Percentiles rank a stretch among this genome's conserved stretches.
Evolutionary conservation across 495 filamentous ascomycete species (phyloP).

Genomic region (Stereocaulon alpinum): DNA sequence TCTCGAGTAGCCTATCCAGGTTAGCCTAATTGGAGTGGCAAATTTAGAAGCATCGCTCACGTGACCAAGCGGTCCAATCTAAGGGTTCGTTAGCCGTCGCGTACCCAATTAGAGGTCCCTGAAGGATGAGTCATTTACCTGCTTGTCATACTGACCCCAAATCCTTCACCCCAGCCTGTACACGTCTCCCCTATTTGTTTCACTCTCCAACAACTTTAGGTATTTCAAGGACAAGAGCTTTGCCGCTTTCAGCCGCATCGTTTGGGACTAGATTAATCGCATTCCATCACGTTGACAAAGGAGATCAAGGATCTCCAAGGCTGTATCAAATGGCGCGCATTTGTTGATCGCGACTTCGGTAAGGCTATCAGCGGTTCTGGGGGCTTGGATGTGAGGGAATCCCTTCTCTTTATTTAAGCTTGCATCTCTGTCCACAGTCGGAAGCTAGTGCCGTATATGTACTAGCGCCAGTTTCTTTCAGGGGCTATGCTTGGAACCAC

Average conservation of each 20-base stretch:
- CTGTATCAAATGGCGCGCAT: not conserved
- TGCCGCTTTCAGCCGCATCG: not conserved
- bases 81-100: constrained; percentile 13
- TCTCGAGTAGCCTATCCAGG: constrained; percentile 70
- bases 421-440: no score
- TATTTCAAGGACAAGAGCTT: not conserved
- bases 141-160: constrained; percentile 38
- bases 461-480: no score
- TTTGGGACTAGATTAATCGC: not conserved
- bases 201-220: not conserved
- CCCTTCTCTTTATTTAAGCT: constrained; percentile 1
- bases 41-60: constrained; percentile 45
- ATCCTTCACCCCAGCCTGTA: not conserved
- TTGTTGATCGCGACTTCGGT: constrained; percentile 2
- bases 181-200: not conserved
- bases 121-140: constrained; percentile 33
- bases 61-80: constrained; percentile 90
- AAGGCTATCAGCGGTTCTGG: constrained; percentile 1
- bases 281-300: not conserved
- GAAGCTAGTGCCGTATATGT: no score
- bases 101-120: constrained; percentile 8
- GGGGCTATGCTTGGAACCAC: no score
- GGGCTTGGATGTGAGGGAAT: constrained; percentile 3
- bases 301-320: not conserved
- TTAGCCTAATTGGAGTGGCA: constrained; percentile 5